phyloP scores from a whole-genome alignment of 2,329 filamentous ascomycete species.

The Neonectria punicea region DNA sequence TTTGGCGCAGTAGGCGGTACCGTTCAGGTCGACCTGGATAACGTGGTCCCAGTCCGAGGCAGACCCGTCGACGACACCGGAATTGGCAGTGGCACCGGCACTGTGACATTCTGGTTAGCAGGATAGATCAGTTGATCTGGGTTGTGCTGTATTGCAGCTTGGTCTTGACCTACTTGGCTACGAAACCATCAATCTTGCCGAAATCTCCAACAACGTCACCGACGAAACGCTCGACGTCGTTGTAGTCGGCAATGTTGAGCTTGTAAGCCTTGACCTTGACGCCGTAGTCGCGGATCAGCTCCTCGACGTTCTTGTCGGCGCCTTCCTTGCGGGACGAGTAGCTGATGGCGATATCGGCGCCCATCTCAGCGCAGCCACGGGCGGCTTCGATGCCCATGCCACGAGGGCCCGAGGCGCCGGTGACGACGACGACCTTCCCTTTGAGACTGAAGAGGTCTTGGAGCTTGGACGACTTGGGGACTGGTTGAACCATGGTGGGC shows the following conservation, averaged over 20 bases:
- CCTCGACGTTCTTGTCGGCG: constrained; percentile 72
- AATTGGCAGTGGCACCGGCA: constrained; percentile 75
- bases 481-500: constrained; percentile 62
- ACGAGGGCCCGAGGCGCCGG: constrained; percentile 74
- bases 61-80: constrained; percentile 72
- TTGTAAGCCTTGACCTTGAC: constrained; percentile 73
- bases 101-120: constrained; percentile 25
- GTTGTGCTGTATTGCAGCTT: constrained; percentile 49
- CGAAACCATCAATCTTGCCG: constrained; percentile 77
- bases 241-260: constrained; percentile 65
- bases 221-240: constrained; percentile 63
- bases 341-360: constrained; percentile 76
- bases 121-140: constrained; percentile 41
- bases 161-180: constrained; percentile 72
- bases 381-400: constrained; percentile 78
- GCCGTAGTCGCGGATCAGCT: constrained; percentile 73
- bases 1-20: constrained; percentile 57
- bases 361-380: constrained; percentile 76
- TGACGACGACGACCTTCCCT: constrained; percentile 77
- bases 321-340: constrained; percentile 77
- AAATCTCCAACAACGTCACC: constrained; percentile 77
- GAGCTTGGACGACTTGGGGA: constrained; percentile 68
- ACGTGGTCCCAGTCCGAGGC: constrained; percentile 74
- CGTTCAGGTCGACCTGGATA: constrained; percentile 55
- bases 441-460: constrained; percentile 77